Conservation (phyloP, 441 rosid genomes). For the Euphorbia corollata region DNA sequence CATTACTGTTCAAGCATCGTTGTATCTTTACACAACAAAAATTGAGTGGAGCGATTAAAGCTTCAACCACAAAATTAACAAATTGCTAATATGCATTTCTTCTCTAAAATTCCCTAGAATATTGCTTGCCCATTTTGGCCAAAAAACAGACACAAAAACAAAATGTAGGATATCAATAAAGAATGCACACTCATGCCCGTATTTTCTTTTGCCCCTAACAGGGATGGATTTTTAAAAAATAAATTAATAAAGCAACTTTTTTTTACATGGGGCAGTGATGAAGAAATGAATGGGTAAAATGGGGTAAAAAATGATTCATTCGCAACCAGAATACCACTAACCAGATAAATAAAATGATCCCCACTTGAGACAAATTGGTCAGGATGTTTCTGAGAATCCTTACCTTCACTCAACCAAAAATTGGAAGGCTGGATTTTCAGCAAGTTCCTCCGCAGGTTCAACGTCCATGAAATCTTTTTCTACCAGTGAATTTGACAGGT, state of each 20-base stretch:
- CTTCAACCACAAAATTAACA: conserved; percentile 34
- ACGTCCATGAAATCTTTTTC: conserved; percentile 84
- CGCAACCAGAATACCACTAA: conserved; percentile 28
- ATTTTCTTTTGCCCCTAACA: conserved; percentile 23
- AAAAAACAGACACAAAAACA: conserved; percentile 8
- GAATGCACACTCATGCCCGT: conserved; percentile 25
- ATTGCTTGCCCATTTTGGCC: conserved; percentile 29
- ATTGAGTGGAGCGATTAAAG: conserved; percentile 30
- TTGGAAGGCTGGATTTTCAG: conserved; percentile 76
- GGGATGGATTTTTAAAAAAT: conserved; percentile 28
- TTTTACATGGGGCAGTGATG: conserved; percentile 26
- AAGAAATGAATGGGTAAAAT: conserved; percentile 12
- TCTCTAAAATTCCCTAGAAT: conserved; percentile 20
- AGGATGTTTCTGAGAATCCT: conserved; percentile 18
- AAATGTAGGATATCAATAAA: conserved; percentile 2
- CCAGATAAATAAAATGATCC: conserved; percentile 21
- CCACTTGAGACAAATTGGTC: conserved; percentile 21
- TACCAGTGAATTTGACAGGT: conserved; percentile 70
- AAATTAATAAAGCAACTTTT: conserved; percentile 34
- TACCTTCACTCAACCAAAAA: conserved; percentile 59
- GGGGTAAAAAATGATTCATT: conserved; percentile 23
- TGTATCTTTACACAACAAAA: conserved; percentile 36
- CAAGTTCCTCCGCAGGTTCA: conserved; percentile 80
- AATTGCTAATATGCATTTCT: conserved; percentile 19
- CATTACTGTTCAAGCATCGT: conserved; percentile 16